Conservation (phyloP, 2,329 filamentous ascomycete species). For the Cordyceps cicadae region DNA sequence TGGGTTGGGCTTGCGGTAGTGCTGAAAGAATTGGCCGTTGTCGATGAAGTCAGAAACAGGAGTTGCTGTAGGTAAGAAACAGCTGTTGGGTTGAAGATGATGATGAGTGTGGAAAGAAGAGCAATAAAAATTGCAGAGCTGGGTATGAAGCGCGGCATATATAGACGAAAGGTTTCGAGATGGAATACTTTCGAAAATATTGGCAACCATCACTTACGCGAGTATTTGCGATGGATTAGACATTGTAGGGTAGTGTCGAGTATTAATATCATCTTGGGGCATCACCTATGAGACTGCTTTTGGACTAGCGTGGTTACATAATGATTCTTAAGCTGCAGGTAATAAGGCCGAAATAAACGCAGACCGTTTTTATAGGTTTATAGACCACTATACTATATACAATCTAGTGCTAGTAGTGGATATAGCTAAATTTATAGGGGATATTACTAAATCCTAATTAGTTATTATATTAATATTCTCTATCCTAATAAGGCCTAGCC, state of each 20-base stretch:
- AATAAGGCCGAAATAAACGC: background rate
- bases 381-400: too few relatives aligned
- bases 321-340: conserved; percentile 9
- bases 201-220: conserved; percentile 7
- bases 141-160: conserved; percentile 30
- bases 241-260: conserved; percentile 1
- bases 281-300: background rate
- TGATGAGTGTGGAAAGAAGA: conserved; percentile 30
- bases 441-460: too few relatives aligned
- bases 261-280: background rate
- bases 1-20: conserved; percentile 9
- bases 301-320: conserved; percentile 9
- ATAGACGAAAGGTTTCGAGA: conserved; percentile 19
- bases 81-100: conserved; percentile 20
- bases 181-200: conserved; percentile 14
- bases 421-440: too few relatives aligned
- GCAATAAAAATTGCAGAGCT: conserved; percentile 28
- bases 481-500: too few relatives aligned
- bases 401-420: too few relatives aligned
- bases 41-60: conserved; percentile 12
- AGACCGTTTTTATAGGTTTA: too few relatives aligned
- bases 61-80: conserved; percentile 18
- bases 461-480: too few relatives aligned
- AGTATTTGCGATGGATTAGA: conserved; percentile 15
- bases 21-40: conserved; percentile 4